phyloP scores from a whole-genome alignment of 805 yeast genomes.

The Maudiozyma serrabonitensis region DNA sequence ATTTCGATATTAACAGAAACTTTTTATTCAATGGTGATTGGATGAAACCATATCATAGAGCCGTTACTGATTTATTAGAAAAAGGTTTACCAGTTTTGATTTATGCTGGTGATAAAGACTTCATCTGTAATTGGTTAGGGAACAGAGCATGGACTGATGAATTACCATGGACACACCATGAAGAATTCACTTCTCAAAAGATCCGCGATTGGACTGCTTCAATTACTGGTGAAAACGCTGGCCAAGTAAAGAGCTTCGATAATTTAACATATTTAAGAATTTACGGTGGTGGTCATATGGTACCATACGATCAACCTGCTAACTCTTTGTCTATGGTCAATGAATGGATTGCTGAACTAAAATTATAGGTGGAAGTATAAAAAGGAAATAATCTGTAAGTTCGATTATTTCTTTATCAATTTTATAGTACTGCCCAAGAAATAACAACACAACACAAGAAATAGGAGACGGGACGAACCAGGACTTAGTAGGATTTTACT shows the following conservation, averaged over 20 bases:
- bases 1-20: conserved; percentile 66
- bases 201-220: conserved; percentile 36
- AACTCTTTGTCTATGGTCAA: conserved; percentile 71
- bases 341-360: conserved; percentile 74
- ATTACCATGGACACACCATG: conserved; percentile 56
- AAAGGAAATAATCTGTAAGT: too few relatives aligned
- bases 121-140: conserved; percentile 95
- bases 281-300: conserved; percentile 93
- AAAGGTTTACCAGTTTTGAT: conserved; percentile 70
- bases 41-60: conserved; percentile 80
- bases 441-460: too few relatives aligned
- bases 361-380: conserved; percentile 7
- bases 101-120: conserved; percentile 94
- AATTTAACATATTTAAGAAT: conserved; percentile 75
- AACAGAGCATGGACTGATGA: conserved; percentile 77
- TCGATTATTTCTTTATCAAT: too few relatives aligned
- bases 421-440: too few relatives aligned
- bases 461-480: too few relatives aligned
- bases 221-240: conserved; percentile 45
- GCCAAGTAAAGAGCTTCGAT: conserved; percentile 56
- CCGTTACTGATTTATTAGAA: conserved; percentile 63
- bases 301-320: conserved; percentile 81
- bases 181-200: conserved; percentile 41
- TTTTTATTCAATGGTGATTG: conserved; percentile 84
- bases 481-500: too few relatives aligned